Base-by-base conservation (phyloP, 805 yeast genomes). In the Diddensiella caesifluorescens region DNA sequence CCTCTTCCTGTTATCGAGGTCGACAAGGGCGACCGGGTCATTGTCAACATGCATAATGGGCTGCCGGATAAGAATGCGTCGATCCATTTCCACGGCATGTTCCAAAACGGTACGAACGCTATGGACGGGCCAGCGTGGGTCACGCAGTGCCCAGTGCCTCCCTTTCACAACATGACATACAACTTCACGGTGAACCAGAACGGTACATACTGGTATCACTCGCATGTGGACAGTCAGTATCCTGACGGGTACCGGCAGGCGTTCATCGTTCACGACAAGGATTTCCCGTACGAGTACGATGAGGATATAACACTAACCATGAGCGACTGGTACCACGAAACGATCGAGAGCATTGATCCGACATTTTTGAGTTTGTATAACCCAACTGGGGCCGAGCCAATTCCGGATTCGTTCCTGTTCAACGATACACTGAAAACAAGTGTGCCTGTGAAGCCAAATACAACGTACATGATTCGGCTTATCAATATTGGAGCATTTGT, bases 331-430 rank as follows among this genome's bases (percentile, higher is more conserved):
- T 92, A 92, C 68, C 95, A 87, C 61, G 71, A 72, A 35, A 61
- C 63, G 38, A 70, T 80, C 23, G 75, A 63, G 28, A 68, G 83
- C 51, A 65, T 70, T 49, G 52, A 61, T 16, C 67, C 71, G 13
- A 45, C 54, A 27, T 89, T 92, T 68, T 59, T 88, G 69, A 75
- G 67, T 51, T 61, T 80, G 48, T 79, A 71, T 69, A 92, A 92
- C 65, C 98, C 98, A 45, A 86, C 96, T 6, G 98, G 98, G 58
- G 96, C 97, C 33, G 98, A 92, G 68, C 98, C 98, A 39, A 80
- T 92, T 53, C 98, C 98, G 5, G 83, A 84, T 51, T 70, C 74
- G 60, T 64, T 83, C 53, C 72, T 92, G 54, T 70, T 88, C 62
- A 90, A 90, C 67, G 87, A 88, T 59, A 80, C 95, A 9, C 52